Evolutionary conservation across 768 basidiomycete genomes (phyloP).

Genomic region (Coprinopsis sp.): DNA sequence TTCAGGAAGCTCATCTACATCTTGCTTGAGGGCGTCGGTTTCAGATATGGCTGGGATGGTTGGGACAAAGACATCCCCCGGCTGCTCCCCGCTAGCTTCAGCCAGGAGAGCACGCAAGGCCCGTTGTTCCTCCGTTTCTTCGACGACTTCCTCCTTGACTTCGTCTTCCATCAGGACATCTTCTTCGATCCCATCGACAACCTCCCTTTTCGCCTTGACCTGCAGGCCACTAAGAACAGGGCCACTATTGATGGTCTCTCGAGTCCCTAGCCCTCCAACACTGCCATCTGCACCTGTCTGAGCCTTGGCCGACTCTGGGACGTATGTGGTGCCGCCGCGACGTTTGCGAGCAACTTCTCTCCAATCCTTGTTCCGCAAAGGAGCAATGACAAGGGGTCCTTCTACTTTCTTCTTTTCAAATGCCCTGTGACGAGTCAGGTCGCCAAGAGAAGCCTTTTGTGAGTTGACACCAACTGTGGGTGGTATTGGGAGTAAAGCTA

Average conservation of each 20-base stretch:
- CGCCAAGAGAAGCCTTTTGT: slow-evolving; percentile 45
- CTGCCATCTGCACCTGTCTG: slow-evolving; percentile 63
- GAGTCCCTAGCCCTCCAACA: slow-evolving; percentile 71
- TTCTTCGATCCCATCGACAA: slow-evolving; percentile 22
- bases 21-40: slow-evolving; percentile 78
- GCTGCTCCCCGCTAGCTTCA: slow-evolving; percentile 37
- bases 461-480: slow-evolving; percentile 64
- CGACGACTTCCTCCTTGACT: slow-evolving; percentile 12
- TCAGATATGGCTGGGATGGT: slow-evolving; percentile 73
- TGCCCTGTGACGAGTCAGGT: slow-evolving; percentile 32
- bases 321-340: slow-evolving; percentile 48
- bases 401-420: slow-evolving; percentile 42
- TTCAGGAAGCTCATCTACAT: slow-evolving; percentile 76
- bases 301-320: slow-evolving; percentile 59
- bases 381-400: slow-evolving; percentile 78
- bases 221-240: slow-evolving; percentile 69
- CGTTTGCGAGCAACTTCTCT: slow-evolving; percentile 69
- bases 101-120: slow-evolving; percentile 80
- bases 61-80: slow-evolving; percentile 44
- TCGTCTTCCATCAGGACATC: slow-evolving; percentile 17
- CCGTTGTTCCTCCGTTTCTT: slow-evolving; percentile 70
- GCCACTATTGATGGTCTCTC: slow-evolving; percentile 73
- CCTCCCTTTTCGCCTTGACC: slow-evolving; percentile 31
- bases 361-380: slow-evolving; percentile 90
- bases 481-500: slow-evolving; percentile 25